Evolutionary conservation across 768 basidiomycete genomes (phyloP).

Genomic region (Auriculariales sp.): DNA sequence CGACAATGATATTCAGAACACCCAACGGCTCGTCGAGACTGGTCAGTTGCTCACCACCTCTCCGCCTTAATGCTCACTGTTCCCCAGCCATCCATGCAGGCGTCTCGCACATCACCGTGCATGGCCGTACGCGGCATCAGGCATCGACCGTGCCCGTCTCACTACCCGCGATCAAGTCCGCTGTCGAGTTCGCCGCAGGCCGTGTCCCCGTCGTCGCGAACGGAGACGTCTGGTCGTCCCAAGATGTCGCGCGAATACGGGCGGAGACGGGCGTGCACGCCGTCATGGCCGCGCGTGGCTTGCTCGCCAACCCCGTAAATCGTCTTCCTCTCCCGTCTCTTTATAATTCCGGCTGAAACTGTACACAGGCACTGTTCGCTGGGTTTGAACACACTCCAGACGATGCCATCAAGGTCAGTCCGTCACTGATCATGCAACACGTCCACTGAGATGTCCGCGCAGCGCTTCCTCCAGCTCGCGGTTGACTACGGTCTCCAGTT

Average conservation of each 20-base stretch:
- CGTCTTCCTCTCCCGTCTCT: conserved; percentile 1
- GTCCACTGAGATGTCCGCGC: background rate
- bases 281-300: conserved; percentile 31
- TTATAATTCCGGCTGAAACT: background rate
- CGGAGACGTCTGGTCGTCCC: conserved; percentile 26
- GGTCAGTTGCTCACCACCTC: conserved; percentile 6
- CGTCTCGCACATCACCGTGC: conserved; percentile 25
- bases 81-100: conserved; percentile 19
- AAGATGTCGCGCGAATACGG: conserved; percentile 21
- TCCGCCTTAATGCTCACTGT: background rate
- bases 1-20: conserved; percentile 25
- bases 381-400: conserved; percentile 22
- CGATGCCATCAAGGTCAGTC: conserved; percentile 17
- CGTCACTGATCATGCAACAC: background rate
- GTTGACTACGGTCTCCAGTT: conserved; percentile 22
- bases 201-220: conserved; percentile 28
- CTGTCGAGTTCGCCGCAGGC: conserved; percentile 22
- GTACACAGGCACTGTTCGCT: conserved; percentile 24
- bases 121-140: conserved; percentile 30
- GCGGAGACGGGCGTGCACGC: conserved; percentile 22
- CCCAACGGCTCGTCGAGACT: conserved; percentile 22
- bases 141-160: conserved; percentile 25
- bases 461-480: conserved; percentile 21
- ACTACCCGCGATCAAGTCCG: conserved; percentile 23
- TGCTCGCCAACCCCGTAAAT: conserved; percentile 28